phyloP scores from a whole-genome alignment of 1,284 basidiomycete genomes.

The Cystobasidiaceae sp. region DNA sequence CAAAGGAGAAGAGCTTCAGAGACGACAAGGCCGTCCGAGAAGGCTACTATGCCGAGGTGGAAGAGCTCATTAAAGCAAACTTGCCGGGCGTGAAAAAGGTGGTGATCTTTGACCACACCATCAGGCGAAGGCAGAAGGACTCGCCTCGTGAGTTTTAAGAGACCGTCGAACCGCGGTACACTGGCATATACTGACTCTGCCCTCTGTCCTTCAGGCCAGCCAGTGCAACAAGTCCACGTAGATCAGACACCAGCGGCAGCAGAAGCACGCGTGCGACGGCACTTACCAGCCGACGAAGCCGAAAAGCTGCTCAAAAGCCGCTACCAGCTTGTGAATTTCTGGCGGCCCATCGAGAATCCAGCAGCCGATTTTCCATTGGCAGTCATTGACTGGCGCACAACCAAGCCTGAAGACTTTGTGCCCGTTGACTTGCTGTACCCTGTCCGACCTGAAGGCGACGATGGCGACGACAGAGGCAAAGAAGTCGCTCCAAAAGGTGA shows the following conservation, averaged over 20 bases:
- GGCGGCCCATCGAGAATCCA: constrained; percentile 43
- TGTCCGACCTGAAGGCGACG: neutral
- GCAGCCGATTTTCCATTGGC: constrained; percentile 44
- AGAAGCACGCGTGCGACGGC: constrained; percentile 18
- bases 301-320: constrained; percentile 34
- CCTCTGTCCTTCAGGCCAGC: too few relatives aligned
- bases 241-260: constrained; percentile 30
- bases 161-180: too few relatives aligned
- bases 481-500: neutral
- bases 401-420: constrained; percentile 34
- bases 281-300: constrained; percentile 25
- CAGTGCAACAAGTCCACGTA: constrained; percentile 30
- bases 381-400: constrained; percentile 38
- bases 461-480: constrained; percentile 21
- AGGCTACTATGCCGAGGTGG: constrained; percentile 30
- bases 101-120: constrained; percentile 32
- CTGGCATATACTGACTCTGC: too few relatives aligned
- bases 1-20: constrained; percentile 7
- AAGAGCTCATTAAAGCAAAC: constrained; percentile 8
- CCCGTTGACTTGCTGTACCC: constrained; percentile 37
- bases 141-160: too few relatives aligned
- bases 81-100: constrained; percentile 22
- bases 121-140: constrained; percentile 13
- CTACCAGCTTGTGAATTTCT: constrained; percentile 41
- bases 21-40: constrained; percentile 14